A percentile compares a stretch with the other conserved stretches of the same genome.
Conservation (phyloP, 257 asterid species). For the Nemophila menziesii region DNA sequence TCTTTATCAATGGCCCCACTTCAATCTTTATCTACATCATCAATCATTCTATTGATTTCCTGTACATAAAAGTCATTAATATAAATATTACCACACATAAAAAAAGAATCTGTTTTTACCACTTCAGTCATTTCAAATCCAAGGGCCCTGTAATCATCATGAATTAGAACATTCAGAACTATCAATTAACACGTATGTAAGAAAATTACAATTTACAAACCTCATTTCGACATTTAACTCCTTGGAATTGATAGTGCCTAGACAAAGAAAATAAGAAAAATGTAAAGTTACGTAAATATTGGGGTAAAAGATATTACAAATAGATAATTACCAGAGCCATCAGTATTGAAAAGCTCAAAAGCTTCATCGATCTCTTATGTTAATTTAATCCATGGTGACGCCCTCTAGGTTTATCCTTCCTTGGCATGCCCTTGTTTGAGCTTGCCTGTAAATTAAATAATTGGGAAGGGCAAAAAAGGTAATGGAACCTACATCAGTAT, state of each 20-base stretch:
- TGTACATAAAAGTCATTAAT: constrained; percentile 16
- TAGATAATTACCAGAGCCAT: constrained; percentile 58
- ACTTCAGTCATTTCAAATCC: constrained; percentile 93
- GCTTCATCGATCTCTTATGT: constrained; percentile 93
- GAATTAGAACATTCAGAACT: not conserved
- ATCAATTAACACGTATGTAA: not conserved
- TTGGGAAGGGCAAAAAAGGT: too few species aligned
- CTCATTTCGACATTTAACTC: constrained; percentile 98
- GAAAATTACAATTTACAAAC: constrained; percentile 26
- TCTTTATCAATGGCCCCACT: constrained; percentile 91
- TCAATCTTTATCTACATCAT: constrained; percentile 91
- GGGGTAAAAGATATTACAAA: not conserved
- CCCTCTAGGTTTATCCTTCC: constrained; percentile 61
- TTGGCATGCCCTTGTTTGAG: constrained; percentile 34
- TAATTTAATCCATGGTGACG: constrained; percentile 59
- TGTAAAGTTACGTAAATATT: not conserved
- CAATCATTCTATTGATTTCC: constrained; percentile 83
- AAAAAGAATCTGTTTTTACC: constrained; percentile 37
- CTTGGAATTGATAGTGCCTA: constrained; percentile 80
- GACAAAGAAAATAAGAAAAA: constrained; percentile 5
- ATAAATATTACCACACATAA: too few species aligned
- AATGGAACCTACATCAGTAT: too few species aligned
- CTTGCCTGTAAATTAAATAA: constrained; percentile 32
- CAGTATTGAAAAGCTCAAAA: constrained; percentile 79
- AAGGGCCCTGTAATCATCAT: constrained; percentile 64